A percentile compares a stretch with the other conserved stretches of the same genome.
These are phyloP conservation scores for Teratosphaeriaceae sp. DNA, from an alignment of 2,329 filamentous ascomycete genomes.

Conservation along the genomic window DNA sequence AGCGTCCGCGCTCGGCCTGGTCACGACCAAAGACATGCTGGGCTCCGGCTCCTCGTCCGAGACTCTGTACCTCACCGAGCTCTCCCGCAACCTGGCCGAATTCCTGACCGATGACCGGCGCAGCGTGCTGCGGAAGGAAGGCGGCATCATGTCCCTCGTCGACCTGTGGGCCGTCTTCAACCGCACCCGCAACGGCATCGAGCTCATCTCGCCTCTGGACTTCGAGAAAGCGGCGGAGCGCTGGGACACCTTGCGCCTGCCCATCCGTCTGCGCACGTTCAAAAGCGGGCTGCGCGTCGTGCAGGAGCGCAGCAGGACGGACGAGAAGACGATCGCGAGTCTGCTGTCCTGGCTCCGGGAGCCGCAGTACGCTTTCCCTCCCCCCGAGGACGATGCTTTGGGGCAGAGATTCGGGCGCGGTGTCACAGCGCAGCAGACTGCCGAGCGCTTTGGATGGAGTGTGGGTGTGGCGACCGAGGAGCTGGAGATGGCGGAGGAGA, in stretches of 20 bases:
- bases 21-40: conserved; percentile 94
- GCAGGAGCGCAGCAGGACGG: conserved; percentile 78
- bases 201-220: conserved; percentile 84
- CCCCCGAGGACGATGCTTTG: conserved; percentile 62
- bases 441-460: conserved; percentile 92
- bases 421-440: conserved; percentile 82
- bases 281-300: conserved; percentile 93
- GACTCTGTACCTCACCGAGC: conserved; percentile 80
- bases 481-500: conserved; percentile 94
- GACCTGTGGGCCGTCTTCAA: conserved; percentile 96
- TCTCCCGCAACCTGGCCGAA: conserved; percentile 78
- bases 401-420: conserved; percentile 73
- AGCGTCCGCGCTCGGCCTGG: conserved; percentile 72
- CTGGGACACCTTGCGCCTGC: conserved; percentile 83
- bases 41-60: conserved; percentile 67
- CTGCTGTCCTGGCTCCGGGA: conserved; percentile 72
- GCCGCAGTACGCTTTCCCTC: conserved; percentile 13
- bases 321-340: conserved; percentile 78
- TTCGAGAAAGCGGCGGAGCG: conserved; percentile 83
- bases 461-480: conserved; percentile 94
- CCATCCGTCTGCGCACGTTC: conserved; percentile 80
- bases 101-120: conserved; percentile 80
- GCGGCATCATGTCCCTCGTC: conserved; percentile 82
- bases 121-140: conserved; percentile 69
- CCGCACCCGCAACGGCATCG: conserved; percentile 82